Evolutionary conservation across 176 grass and related monocot species (phyloP), one percentile per base, ranked within the genome.

Genomic region (Oryza meyeriana): DNA sequence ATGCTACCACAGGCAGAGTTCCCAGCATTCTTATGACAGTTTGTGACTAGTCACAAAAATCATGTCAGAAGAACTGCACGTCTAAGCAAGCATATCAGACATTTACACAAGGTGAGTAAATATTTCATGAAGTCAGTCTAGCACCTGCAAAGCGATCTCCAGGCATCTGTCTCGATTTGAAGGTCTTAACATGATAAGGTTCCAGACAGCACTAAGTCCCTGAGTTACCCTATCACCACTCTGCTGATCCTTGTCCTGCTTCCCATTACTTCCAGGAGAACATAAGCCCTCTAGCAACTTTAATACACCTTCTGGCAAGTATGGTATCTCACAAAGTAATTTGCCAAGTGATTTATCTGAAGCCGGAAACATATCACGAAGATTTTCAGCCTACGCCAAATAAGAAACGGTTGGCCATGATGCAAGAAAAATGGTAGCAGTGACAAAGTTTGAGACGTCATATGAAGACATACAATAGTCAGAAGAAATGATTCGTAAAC

Each of bases 171-270:
- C 81, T 61, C 92, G 90, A 71, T 87, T 91, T 64, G 90, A 88
- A 80, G 95, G 92, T 88, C 92, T 94, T 80, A 92, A 70, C 88
- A 94, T 84, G 74, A 98, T 98, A 72, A 98, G 86, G 81, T 88
- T 94, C 95, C 95, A 98, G 39, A 98, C 88, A 81, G 88, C 85
- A 88, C 95, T 98, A 70, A 98, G 90, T 85, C 95, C 95, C 91
- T 98, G 95, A 48, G 88, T 94, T 89, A 98, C 88, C 69, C 95
- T 91, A 62, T 98, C 95, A 48, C 92, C 90, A 82, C 81, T 87
- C 66, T 84, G 87, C 32, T 86, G 69, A 75, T 94, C 92, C 59
- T 91, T 97, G 35, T 94, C 94, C 76, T 90, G 88, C 77, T 90
- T 97, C 78, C 92, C 94, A 79, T 80, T 86, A 87, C 84, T 84